phyloP scores from a whole-genome alignment of 371 early-diverging fungal species.

The Actinomucor elegans region DNA sequence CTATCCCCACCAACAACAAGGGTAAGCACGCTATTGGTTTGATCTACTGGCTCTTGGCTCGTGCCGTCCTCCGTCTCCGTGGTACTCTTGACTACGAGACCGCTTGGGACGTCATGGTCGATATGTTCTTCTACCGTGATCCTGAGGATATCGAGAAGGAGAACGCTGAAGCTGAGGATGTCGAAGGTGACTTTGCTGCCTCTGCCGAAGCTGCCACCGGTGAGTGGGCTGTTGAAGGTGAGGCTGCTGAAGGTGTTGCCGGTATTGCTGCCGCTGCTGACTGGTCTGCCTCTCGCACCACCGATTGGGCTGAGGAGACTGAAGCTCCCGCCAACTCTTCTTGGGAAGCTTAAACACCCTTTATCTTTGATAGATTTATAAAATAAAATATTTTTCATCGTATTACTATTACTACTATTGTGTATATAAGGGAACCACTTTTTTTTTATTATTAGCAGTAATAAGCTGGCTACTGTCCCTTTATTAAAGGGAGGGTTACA shows the following conservation, averaged over 20 bases:
- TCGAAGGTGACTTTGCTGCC: slow-evolving; percentile 28
- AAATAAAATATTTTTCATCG: too few species aligned
- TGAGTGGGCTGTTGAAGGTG: slow-evolving; percentile 40
- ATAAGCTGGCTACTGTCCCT: too few species aligned
- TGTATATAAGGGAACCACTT: too few species aligned
- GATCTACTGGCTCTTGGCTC: slow-evolving; percentile 95
- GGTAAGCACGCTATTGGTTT: slow-evolving; percentile 98
- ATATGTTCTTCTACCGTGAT: slow-evolving; percentile 97
- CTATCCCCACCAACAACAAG: slow-evolving; percentile 99
- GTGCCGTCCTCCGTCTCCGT: slow-evolving; percentile 98
- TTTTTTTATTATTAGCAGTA: too few species aligned
- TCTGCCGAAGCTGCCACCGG: slow-evolving; percentile 20
- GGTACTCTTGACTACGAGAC: slow-evolving; percentile 83
- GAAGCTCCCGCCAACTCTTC: slow-evolving; percentile 30
- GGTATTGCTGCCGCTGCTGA: slow-evolving; percentile 40
- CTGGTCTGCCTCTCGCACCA: slow-evolving; percentile 27
- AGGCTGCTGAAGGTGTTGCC: slow-evolving; percentile 34
- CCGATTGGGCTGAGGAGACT: slow-evolving; percentile 39
- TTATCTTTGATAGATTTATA: too few species aligned
- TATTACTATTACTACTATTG: too few species aligned
- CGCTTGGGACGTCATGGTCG: slow-evolving; percentile 95
- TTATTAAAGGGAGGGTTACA: too few species aligned
- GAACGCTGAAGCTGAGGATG: slow-evolving; percentile 28
- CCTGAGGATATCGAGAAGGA: slow-evolving; percentile 93
- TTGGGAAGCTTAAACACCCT: slow-evolving; percentile 33